Base-by-base conservation (phyloP, 2,329 filamentous ascomycete species). In the Exophiala sp. region DNA sequence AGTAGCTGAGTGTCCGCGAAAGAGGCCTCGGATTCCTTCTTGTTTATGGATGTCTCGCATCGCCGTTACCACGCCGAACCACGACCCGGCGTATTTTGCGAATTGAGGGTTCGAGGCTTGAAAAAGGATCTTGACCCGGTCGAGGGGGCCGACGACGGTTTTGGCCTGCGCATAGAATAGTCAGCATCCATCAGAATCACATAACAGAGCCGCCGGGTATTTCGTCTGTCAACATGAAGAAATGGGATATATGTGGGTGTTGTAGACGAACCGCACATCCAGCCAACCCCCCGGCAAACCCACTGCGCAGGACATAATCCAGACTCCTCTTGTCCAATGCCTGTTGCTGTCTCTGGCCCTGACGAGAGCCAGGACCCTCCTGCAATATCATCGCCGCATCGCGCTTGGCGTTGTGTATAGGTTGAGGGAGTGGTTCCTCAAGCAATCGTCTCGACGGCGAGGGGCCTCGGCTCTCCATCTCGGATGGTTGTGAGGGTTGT, bases 41-140 rank as follows among this genome's bases (percentile, higher is more conserved):
- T 80, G 74, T 19, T 68, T 71, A 62, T 93, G 87, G 56, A 98
- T 97, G 62, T 90, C 86, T 59, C 79, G 79, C 68, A 97, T 85
- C 21, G 93, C 90, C 14, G 78, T 77, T n/a, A 80, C 79, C 16
- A 95, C 82, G 42, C 93, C 93, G 48, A 80, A 79, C 86, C 90
- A 96, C 35, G 85, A 89, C 34, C 89, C 87, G 1, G 88, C 82
- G 66, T 97, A 98, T 70, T 95, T 95, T 46, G 85, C 80, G 66
- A 95, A 98, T 60, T 93, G 85, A 2, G 93, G 93, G 63, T 93
- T 96, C 64, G 86, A 88, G 45, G 93, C 86, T 68, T 98, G 93
- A 72, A 98, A 97, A 49, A 98, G 85, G 64, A 98, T 98, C 72
- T 98, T 98, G 63, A 98, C 93, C 59, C 93, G 85, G 70, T 98